These are phyloP conservation scores for Bretschneidera sinensis DNA, from an alignment of 345 rosid genomes.

Conservation along the genomic window DNA sequence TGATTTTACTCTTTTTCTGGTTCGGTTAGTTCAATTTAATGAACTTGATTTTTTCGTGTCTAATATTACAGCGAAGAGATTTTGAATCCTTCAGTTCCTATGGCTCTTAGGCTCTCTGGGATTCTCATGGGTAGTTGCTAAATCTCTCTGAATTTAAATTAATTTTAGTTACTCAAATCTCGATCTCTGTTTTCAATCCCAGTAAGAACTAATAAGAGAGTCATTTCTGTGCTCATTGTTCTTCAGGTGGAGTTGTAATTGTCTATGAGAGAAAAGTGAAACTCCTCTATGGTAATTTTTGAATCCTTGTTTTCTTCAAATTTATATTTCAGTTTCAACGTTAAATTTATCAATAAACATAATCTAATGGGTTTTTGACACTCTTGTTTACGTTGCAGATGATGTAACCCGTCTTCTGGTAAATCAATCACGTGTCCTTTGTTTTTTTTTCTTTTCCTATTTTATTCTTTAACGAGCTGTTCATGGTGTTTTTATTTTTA, in stretches of 20 bases:
- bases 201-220: not conserved
- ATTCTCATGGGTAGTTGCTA: constrained; percentile 72
- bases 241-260: constrained; percentile 84
- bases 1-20: not conserved
- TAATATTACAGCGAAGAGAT: constrained; percentile 70
- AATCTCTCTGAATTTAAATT: not conserved
- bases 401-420: constrained; percentile 84
- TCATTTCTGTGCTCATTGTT: not conserved
- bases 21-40: not conserved
- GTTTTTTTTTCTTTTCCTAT: not conserved
- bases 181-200: not conserved
- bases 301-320: not conserved
- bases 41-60: constrained; percentile 12
- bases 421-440: constrained; percentile 5
- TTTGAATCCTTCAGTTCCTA: constrained; percentile 79
- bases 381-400: constrained; percentile 35
- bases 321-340: constrained; percentile 4
- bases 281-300: constrained; percentile 60
- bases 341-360: not conserved
- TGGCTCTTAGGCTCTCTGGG: constrained; percentile 90
- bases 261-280: constrained; percentile 88
- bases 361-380: constrained; percentile 7
- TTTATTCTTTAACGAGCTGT: not conserved
- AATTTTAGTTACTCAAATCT: not conserved
- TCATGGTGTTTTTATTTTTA: not conserved